Evolutionary conservation across 495 filamentous ascomycete genomes (phyloP), one percentile per base, ranked within the genome.

Genomic region (Neurospora hispaniola): DNA sequence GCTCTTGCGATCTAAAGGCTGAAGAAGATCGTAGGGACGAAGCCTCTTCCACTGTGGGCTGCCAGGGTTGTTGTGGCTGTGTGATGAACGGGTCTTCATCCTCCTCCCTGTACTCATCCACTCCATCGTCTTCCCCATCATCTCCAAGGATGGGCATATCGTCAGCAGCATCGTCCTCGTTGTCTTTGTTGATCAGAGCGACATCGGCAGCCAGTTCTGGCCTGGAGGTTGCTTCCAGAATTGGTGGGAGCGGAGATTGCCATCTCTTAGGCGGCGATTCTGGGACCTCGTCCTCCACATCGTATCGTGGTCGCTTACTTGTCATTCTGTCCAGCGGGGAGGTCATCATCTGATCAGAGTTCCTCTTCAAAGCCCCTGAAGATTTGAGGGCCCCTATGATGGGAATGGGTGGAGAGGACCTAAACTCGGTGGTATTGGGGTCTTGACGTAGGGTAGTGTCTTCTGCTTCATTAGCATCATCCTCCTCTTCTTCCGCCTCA

Each of bases 51-150:
- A 31, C 48, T 18, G 27, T 35, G 0, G 54, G 1, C 27, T 66
- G 54, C 7, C 5, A 12, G 12, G 27, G 73, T 39, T 81, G 74
- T 48, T 83, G 81, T 42, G 76, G 80, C 23, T 78, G 81, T 3
- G 80, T 80, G 0, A 74, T 81, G n/a, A 75, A 38, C 14, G 2
- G 2, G 2, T n/a, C 46, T 16, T 40, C 62, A 35, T 73, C 46
- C 23, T 27, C 18, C 2, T 27, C 18, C 2, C 44, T 71, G 3
- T 73, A 44, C 0, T 31, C 27, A 11, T 44, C 18, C 5, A 48
- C n/a, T 1, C 6, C 46, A 18, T 62, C 16, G 12, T 62, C 5
- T 2, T 16, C 54, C 12, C 20, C 54, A 3, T 35, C 54, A 62
- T 35, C 54, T 31, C 27, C 27, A 18, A 8, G 7, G 5, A 62